Evolutionary conservation across 768 basidiomycete species (phyloP), one percentile per base, ranked within the genome.

Genomic region (Suillus subluteus): DNA sequence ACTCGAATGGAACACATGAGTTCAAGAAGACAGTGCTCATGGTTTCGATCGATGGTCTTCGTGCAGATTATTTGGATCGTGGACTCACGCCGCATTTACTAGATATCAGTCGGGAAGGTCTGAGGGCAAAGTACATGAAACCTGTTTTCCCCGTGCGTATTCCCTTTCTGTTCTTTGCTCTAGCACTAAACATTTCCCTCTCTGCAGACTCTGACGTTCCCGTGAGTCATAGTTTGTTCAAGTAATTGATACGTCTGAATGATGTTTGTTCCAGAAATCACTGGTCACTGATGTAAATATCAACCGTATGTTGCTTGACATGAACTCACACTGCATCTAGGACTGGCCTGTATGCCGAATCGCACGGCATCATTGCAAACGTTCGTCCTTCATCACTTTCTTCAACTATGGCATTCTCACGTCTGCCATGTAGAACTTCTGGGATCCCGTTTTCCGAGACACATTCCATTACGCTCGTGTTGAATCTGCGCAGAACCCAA

Each of bases 321-420:
- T 40, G 58, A 65, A 50, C 65, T 50, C 37, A 26, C 61, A 48
- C 41, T 56, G 11, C 41, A 30, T 26, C 41, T 67, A 95, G 93
- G 89, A 98, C 95, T 16, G 96, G 96, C 3, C 83, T 97, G 3
- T 86, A 94, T 73, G 91, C 92, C 0, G 94, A 96, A 76, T 91
- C 92, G 26, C 94, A 97, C 75, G 95, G 95, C 15, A 95, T 98
- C 56, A 86, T 98, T 30, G 95, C 87, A 16, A 98, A 97, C 72
- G 93, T 94, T 72, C 30, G 86, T 74, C 3, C 26, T 35, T 21
- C 11, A 8, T 15, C 9, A 46, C 38, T 7, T 56, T 6, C 62
- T 6, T 26, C 58, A 35, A 35, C 50, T 40, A 12, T 61, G 13
- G 4, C 26, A 13, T 61, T 13, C 55, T 32, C 65, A n/a, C n/a